Percentiles rank a stretch among this genome's conserved stretches.
Evolutionary conservation across 2,329 filamentous ascomycete genomes (phyloP).

Genomic region (Aspergillus felis): DNA sequence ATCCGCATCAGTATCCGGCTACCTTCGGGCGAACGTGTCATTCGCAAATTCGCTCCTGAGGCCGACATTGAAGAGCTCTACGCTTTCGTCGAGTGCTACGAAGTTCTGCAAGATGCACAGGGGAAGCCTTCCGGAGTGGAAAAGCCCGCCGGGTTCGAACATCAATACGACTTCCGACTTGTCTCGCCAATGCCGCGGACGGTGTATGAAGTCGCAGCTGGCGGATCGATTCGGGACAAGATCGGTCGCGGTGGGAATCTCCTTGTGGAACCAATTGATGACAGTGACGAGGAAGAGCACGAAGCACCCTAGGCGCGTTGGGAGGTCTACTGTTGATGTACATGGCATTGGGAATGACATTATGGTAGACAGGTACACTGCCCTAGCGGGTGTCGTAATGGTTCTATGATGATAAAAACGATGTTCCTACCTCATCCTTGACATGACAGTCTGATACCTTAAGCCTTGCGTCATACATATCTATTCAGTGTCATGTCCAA

Average conservation of each 20-base stretch:
- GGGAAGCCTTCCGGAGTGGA: constrained; percentile 35
- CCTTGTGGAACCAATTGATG: constrained; percentile 70
- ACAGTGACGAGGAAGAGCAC: constrained; percentile 49
- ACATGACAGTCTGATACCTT: background rate
- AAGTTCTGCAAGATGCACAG: constrained; percentile 50
- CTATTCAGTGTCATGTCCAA: background rate
- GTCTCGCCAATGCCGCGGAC: constrained; percentile 81
- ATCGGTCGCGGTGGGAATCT: constrained; percentile 83
- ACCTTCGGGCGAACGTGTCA: constrained; percentile 66
- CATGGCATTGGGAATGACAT: background rate
- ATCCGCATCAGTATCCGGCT: constrained; percentile 67
- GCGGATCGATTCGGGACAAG: constrained; percentile 63
- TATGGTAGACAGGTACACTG: background rate
- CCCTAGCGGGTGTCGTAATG: background rate
- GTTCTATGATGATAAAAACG: background rate
- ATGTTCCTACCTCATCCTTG: background rate
- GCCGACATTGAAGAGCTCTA: constrained; percentile 83
- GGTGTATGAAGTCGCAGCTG: constrained; percentile 67
- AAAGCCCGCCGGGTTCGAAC: constrained; percentile 66
- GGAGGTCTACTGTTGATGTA: background rate
- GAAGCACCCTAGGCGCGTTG: background rate
- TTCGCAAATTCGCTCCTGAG: constrained; percentile 68
- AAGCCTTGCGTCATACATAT: too few relatives aligned
- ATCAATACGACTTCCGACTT: constrained; percentile 80
- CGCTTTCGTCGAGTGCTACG: constrained; percentile 91